Percentiles rank a stretch among this genome's conserved stretches.
Evolutionary conservation across 768 basidiomycete genomes (phyloP).

Genomic region (Cubamyces lactineus): DNA sequence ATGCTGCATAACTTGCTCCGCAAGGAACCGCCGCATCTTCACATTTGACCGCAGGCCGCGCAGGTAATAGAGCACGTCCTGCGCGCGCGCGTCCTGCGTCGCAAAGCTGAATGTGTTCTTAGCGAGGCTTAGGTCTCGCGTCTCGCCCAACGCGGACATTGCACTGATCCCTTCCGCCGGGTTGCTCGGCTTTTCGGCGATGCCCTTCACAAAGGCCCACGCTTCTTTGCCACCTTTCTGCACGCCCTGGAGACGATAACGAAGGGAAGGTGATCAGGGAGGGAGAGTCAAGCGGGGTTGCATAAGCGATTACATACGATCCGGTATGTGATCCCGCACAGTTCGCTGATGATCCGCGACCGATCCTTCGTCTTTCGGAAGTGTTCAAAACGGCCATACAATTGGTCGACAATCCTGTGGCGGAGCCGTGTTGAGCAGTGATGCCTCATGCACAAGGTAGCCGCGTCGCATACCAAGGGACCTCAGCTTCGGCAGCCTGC

Average conservation of each 20-base stretch:
- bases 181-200: constrained; percentile 73
- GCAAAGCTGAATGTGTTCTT: constrained; percentile 47
- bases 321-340: background rate
- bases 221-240: constrained; percentile 73
- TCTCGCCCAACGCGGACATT: constrained; percentile 51
- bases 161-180: constrained; percentile 72
- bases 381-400: background rate
- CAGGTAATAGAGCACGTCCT: constrained; percentile 40
- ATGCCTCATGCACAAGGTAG: background rate
- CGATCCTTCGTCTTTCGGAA: background rate
- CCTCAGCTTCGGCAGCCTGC: background rate
- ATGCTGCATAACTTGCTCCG: constrained; percentile 43
- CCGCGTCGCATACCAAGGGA: background rate
- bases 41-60: constrained; percentile 40
- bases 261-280: background rate
- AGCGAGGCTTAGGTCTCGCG: constrained; percentile 41
- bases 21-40: constrained; percentile 39
- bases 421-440: background rate
- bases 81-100: constrained; percentile 27
- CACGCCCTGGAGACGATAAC: constrained; percentile 53
- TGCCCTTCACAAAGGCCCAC: constrained; percentile 68
- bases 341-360: background rate
- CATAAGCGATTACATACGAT: background rate
- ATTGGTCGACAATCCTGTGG: background rate
- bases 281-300: too few relatives aligned